phyloP scores from a whole-genome alignment of 345 rosid species.

The Acer negundo region DNA sequence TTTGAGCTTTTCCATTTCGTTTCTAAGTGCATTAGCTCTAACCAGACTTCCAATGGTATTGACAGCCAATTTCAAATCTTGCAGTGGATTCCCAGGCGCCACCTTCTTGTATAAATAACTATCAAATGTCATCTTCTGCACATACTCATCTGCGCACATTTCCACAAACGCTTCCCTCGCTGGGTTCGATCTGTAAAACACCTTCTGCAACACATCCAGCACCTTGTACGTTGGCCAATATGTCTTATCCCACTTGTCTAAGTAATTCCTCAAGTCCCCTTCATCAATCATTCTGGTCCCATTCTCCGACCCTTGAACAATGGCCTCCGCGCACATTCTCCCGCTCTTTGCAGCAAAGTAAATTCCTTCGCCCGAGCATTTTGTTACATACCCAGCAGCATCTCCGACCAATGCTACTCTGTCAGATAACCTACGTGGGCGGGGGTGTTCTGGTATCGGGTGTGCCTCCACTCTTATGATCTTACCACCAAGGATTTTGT shows the following conservation, averaged over 20 bases:
- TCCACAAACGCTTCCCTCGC: conserved; percentile 95
- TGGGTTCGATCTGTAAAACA: conserved; percentile 84
- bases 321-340: conserved; percentile 93
- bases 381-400: conserved; percentile 92
- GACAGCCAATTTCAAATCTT: conserved; percentile 86
- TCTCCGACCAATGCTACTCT: conserved; percentile 87
- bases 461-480: conserved; percentile 93
- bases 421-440: conserved; percentile 64
- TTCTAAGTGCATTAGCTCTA: conserved; percentile 84
- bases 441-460: conserved; percentile 88
- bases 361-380: conserved; percentile 91
- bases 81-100: conserved; percentile 80
- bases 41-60: conserved; percentile 96
- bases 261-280: conserved; percentile 80
- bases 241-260: conserved; percentile 96
- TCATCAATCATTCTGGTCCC: conserved; percentile 91
- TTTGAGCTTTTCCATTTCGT: conserved; percentile 83
- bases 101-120: conserved; percentile 88
- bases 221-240: conserved; percentile 96
- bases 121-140: conserved; percentile 96
- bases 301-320: conserved; percentile 74
- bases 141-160: conserved; percentile 90
- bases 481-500: conserved; percentile 88
- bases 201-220: conserved; percentile 80
- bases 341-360: conserved; percentile 96